A percentile compares a stretch with the other conserved stretches of the same genome.
Evolutionary conservation across 768 basidiomycete genomes (phyloP).

Genomic region (Sistotremastrum niveocremeum): DNA sequence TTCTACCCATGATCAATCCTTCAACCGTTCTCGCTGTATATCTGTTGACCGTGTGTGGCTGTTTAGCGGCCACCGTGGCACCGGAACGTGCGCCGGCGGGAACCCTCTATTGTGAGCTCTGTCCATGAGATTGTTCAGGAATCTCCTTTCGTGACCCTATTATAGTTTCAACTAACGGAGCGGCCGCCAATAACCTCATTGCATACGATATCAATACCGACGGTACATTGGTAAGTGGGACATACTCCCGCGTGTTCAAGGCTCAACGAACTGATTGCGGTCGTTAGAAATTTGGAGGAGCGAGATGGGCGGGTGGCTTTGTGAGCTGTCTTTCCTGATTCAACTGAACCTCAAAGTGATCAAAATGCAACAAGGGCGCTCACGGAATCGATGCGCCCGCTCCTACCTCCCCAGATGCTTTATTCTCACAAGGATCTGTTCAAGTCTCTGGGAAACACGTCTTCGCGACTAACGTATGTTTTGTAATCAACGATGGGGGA

Average conservation of each 20-base stretch:
- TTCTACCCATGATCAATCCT: too few relatives aligned
- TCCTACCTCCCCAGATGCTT: slow-evolving; percentile 23
- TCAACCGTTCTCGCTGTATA: too few relatives aligned
- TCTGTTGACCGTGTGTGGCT: too few relatives aligned
- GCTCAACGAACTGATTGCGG: background rate
- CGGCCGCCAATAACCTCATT: slow-evolving; percentile 30
- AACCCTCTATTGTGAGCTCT: too few relatives aligned
- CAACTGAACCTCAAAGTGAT: too few relatives aligned
- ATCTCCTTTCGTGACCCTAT: too few relatives aligned
- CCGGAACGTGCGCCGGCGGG: too few relatives aligned
- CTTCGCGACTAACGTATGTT: too few relatives aligned
- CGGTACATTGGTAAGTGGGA: slow-evolving; percentile 24
- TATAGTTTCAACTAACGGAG: slow-evolving; percentile 20
- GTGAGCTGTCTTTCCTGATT: too few relatives aligned
- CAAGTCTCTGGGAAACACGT: slow-evolving; percentile 17
- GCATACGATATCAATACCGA: slow-evolving; percentile 28
- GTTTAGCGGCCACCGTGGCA: too few relatives aligned
- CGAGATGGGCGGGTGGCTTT: slow-evolving; percentile 19
- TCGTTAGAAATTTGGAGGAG: slow-evolving; percentile 16
- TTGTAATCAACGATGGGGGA: too few relatives aligned
- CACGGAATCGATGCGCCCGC: slow-evolving; percentile 17
- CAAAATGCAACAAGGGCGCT: slow-evolving; percentile 12
- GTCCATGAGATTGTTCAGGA: too few relatives aligned
- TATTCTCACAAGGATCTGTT: slow-evolving; percentile 30
- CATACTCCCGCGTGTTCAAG: background rate